Evolutionary conservation across 306 rosid genomes (phyloP).

Genomic region (Castanospermum australe): DNA sequence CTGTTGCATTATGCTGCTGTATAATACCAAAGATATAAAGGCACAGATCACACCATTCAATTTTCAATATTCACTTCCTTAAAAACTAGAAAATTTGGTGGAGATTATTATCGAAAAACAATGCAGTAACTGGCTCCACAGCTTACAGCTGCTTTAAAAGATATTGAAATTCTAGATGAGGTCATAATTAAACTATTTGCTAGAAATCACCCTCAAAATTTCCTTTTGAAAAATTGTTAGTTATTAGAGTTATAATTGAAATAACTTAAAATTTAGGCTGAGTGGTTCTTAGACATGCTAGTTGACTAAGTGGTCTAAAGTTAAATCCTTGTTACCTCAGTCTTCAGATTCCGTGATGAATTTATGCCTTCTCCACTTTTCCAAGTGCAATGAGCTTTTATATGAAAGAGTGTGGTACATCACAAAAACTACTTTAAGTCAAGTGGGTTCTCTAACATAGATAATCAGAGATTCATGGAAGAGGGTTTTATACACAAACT

Average conservation of each 20-base stretch:
- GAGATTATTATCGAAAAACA: not conserved
- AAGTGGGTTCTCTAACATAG: not conserved
- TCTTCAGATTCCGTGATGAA: conserved; percentile 3
- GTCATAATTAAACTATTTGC: not conserved
- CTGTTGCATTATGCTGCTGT: not conserved
- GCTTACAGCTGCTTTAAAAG: conserved; percentile 1
- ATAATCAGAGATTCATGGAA: not conserved
- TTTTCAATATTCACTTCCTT: not conserved
- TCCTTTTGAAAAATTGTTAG: not conserved
- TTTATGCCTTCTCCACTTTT: not conserved
- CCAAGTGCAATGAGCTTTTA: conserved; percentile 4
- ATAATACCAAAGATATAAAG: not conserved
- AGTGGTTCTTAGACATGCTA: conserved; percentile 3
- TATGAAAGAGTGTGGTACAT: not conserved
- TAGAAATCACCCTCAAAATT: not conserved
- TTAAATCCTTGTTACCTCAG: not conserved
- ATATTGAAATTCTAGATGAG: not conserved
- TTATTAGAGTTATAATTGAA: not conserved
- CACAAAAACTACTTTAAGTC: not conserved
- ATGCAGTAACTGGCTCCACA: not conserved
- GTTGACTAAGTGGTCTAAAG: not conserved
- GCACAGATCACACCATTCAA: not conserved
- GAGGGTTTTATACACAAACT: not conserved
- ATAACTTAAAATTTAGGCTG: not conserved
- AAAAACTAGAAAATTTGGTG: not conserved